Base-by-base conservation (phyloP, 768 basidiomycete species). In the Psilocybe cubensis region DNA sequence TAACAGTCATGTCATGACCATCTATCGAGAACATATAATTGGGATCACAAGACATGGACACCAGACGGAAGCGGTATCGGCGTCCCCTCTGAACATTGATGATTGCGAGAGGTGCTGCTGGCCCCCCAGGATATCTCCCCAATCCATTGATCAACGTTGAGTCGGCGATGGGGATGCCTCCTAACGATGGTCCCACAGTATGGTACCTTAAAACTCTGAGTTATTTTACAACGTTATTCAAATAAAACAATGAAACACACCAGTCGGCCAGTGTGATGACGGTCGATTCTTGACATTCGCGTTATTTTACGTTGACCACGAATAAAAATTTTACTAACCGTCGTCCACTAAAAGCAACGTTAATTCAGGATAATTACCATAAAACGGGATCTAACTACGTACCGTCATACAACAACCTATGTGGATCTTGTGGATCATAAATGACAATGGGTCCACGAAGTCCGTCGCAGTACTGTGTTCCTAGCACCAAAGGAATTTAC, bases 381-480 rank as follows among this genome's bases (percentile, higher is more conserved):
- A 11, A n/a, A 14, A 31, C 1, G 5, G 10, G 74, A 1, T 73
- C 73, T 6, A 14, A 38, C 7, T 21, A 18, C 42, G 33, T 20
- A 53, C 54, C 23, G n/a, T 46, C 56, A 52, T 42, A 58, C 35
- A 51, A 25, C 7, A 18, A 8, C 25, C 38, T 28, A 40, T 77
- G 69, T 3, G 78, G 76, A 54, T 79, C 78, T 23, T 55, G 21
- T 17, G 61, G 66, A 38, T 82, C 79, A 43, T 80, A 79, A n/a
- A 83, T 66, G 8, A 84, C 72, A 17, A 83, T 40, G 1, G 78
- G 70, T 0, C 82, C 83, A 42, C 83, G 67, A 18, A 84, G 70
- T 0, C 83, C 83, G 54, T 85, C 83, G 50, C 83, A 85, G 53
- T 84, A 84, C 66, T 84, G 83, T 1, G 73, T 74, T 1, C 72